Percentiles rank a stretch among this genome's conserved stretches.
These are phyloP conservation scores for Trichoderma polysporum DNA, from an alignment of 2,329 filamentous ascomycete genomes.

Conservation along the genomic window DNA sequence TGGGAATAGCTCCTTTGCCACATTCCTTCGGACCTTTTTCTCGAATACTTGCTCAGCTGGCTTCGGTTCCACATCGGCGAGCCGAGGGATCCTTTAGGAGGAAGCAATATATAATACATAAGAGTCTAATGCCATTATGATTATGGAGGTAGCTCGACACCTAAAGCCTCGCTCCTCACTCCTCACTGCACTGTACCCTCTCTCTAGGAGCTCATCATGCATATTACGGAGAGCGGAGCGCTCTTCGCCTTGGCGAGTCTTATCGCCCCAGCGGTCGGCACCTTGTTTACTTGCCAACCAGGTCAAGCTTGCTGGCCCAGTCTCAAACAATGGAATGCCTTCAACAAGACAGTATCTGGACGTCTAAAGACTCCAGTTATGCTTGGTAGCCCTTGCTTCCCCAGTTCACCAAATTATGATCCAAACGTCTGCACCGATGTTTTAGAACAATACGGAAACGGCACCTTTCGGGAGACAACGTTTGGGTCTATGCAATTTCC, in stretches of 20 bases:
- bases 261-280: not conserved
- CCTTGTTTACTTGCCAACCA: not conserved
- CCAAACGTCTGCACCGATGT: not conserved
- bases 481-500: not conserved
- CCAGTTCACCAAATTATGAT: not conserved
- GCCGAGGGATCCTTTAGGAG: not conserved
- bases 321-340: constrained; percentile 41
- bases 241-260: constrained; percentile 1
- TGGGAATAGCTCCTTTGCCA: not conserved
- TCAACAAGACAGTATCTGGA: constrained; percentile 53
- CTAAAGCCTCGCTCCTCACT: not conserved
- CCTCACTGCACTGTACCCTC: not conserved
- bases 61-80: not conserved
- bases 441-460: not conserved
- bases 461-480: not conserved
- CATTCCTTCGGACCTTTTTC: not conserved
- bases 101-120: not conserved
- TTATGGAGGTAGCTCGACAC: not conserved
- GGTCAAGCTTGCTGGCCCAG: constrained; percentile 49
- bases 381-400: constrained; percentile 45
- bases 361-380: constrained; percentile 52
- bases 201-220: not conserved
- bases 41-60: not conserved
- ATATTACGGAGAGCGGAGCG: not conserved
- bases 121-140: not conserved